Conservation (phyloP, 2,329 filamentous ascomycete species). For the Knufia petricola region DNA sequence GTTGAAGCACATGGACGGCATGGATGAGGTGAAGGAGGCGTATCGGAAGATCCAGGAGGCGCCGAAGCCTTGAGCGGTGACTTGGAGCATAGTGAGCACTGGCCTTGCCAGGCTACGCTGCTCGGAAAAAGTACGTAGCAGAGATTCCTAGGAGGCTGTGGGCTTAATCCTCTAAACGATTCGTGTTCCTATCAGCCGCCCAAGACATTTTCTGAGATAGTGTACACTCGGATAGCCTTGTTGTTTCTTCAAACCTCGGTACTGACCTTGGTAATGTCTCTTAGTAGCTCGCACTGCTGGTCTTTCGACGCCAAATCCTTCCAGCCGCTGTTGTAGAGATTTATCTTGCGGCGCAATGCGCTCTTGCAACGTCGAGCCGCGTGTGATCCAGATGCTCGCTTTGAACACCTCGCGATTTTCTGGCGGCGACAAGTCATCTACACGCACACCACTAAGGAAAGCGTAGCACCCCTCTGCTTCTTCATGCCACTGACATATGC, state of each 20-base stretch:
- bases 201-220: constrained; percentile 17
- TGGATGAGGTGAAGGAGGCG: constrained; percentile 33
- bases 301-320: not conserved
- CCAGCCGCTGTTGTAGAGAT: not conserved
- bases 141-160: constrained; percentile 26
- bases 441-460: too few relatives aligned
- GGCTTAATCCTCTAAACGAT: constrained; percentile 24
- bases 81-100: too few relatives aligned
- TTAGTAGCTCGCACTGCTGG: not conserved
- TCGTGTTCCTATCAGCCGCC: constrained; percentile 20
- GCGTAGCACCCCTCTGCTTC: too few relatives aligned
- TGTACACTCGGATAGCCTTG: not conserved
- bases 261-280: not conserved
- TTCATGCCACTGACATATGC: too few relatives aligned
- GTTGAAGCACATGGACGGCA: constrained; percentile 28
- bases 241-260: too few relatives aligned
- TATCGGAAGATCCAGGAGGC: constrained; percentile 28
- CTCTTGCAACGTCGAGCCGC: constrained; percentile 10
- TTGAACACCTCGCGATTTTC: too few relatives aligned
- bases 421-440: too few relatives aligned
- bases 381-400: too few relatives aligned
- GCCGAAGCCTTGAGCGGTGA: not conserved
- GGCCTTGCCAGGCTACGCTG: not conserved
- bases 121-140: constrained; percentile 8
- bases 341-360: constrained; percentile 2